phyloP scores from a whole-genome alignment of 176 grass and related monocot genomes.

The Leersia perrieri region DNA sequence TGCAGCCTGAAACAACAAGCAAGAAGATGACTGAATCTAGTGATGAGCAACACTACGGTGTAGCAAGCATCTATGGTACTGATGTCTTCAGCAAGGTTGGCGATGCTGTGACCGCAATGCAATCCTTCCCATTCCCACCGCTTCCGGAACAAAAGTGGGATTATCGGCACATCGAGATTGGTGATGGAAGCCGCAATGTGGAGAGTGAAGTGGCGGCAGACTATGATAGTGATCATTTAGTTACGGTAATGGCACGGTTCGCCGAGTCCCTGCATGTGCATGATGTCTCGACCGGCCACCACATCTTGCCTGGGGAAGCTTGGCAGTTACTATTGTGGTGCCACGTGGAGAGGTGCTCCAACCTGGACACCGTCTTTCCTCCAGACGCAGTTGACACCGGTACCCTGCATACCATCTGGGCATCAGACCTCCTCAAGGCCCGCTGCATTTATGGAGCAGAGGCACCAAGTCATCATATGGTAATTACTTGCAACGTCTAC shows the following conservation, averaged over 20 bases:
- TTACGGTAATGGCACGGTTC: rapidly evolving
- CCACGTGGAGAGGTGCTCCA: too few species aligned
- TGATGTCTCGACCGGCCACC: not conserved
- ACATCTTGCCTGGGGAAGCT: too few species aligned
- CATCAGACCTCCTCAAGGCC: too few species aligned
- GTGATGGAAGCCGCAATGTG: not conserved
- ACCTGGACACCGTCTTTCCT: too few species aligned
- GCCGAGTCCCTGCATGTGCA: not conserved
- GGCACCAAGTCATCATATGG: too few species aligned
- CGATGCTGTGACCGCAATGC: not conserved
- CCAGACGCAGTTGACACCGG: too few species aligned
- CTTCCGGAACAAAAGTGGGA: not conserved
- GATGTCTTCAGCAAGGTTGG: not conserved
- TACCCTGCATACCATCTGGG: too few species aligned
- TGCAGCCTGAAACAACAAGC: not conserved
- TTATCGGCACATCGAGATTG: not conserved
- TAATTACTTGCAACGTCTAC: too few species aligned
- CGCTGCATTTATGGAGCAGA: too few species aligned
- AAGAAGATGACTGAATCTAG: not conserved
- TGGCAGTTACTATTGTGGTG: too few species aligned
- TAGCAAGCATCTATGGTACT: not conserved
- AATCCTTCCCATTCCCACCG: not conserved
- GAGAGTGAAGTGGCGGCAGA: not conserved
- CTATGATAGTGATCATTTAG: not conserved
- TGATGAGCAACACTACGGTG: too few species aligned